Conservation (phyloP, 768 basidiomycete species). For the Boletus speciosus region DNA sequence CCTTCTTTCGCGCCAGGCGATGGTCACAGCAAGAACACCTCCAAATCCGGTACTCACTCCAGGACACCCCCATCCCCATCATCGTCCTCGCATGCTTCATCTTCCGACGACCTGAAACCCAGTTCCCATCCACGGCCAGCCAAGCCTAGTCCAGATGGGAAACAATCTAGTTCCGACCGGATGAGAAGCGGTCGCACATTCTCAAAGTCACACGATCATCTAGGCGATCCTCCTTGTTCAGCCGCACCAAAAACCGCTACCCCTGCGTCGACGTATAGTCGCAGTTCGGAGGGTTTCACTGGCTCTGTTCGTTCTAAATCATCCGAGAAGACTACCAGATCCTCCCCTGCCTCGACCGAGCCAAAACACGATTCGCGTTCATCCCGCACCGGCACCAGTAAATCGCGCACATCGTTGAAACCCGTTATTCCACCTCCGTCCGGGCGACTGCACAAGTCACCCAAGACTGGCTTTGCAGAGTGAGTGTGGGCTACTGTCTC, state of each 20-base stretch:
- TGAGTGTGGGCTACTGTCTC: slow-evolving; percentile 13
- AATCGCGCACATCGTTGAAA: slow-evolving; percentile 14
- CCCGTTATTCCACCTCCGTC: slow-evolving; percentile 32
- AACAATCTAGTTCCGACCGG: slow-evolving; percentile 17
- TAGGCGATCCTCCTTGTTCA: slow-evolving; percentile 17
- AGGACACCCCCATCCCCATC: slow-evolving; percentile 11
- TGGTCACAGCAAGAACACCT: slow-evolving; percentile 3
- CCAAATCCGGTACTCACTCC: slow-evolving; percentile 12
- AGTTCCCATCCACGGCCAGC: slow-evolving; percentile 14
- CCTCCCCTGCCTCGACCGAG: slow-evolving; percentile 1
- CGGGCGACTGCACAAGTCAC: slow-evolving; percentile 16
- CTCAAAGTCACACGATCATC: slow-evolving; percentile 24
- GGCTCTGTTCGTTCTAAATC: slow-evolving; percentile 12
- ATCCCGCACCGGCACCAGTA: slow-evolving; percentile 11
- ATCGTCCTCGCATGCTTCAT: slow-evolving; percentile 13
- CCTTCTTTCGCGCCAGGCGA: slow-evolving; percentile 15
- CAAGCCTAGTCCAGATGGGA: slow-evolving; percentile 11
- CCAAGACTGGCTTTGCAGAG: slow-evolving; percentile 28
- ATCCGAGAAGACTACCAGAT: slow-evolving; percentile 9
- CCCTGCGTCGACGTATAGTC: slow-evolving; percentile 11
- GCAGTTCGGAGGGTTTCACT: slow-evolving; percentile 7
- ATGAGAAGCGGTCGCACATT: slow-evolving; percentile 14
- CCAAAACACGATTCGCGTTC: slow-evolving; percentile 7
- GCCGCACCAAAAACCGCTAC: slow-evolving; percentile 3
- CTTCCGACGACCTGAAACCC: slow-evolving; percentile 11